A percentile compares a stretch with the other conserved stretches of the same genome.
phyloP scores from a whole-genome alignment of 2,329 filamentous ascomycete species.

The Monilinia vaccinii-corymbosi region DNA sequence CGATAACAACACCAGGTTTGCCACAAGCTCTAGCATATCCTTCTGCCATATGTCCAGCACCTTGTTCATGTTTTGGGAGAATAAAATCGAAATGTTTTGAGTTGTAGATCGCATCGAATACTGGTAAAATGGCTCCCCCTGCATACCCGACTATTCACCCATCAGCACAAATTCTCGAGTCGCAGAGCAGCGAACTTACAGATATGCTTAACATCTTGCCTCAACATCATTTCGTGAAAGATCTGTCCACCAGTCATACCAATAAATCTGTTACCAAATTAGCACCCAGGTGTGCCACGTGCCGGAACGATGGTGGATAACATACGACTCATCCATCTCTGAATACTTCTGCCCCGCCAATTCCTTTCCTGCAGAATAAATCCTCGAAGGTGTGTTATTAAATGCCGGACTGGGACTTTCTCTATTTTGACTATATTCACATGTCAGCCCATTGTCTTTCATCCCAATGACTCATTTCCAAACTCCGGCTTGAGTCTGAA shows the following conservation, averaged over 20 bases:
- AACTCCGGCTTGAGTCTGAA: not conserved
- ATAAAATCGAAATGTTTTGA: slow-evolving; percentile 95
- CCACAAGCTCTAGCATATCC: slow-evolving; percentile 91
- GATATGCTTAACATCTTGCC: slow-evolving; percentile 84
- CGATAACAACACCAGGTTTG: slow-evolving; percentile 89
- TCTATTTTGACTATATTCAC: slow-evolving; percentile 40
- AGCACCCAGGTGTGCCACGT: slow-evolving; percentile 5
- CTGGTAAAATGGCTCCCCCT: slow-evolving; percentile 90
- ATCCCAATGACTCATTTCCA: not conserved
- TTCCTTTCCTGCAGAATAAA: slow-evolving; percentile 41
- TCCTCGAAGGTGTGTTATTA: slow-evolving; percentile 37
- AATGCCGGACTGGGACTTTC: slow-evolving; percentile 55
- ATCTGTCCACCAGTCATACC: slow-evolving; percentile 94
- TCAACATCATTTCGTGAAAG: slow-evolving; percentile 98
- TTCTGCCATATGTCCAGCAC: slow-evolving; percentile 96
- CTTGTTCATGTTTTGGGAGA: slow-evolving; percentile 92
- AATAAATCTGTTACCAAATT: slow-evolving; percentile 55
- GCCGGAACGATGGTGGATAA: slow-evolving; percentile 20
- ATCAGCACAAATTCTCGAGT: slow-evolving; percentile 14
- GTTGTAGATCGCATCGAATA: slow-evolving; percentile 98
- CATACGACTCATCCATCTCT: slow-evolving; percentile 76
- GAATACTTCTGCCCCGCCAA: slow-evolving; percentile 41
- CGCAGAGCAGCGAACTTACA: slow-evolving; percentile 50
- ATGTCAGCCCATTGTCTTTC: not conserved
- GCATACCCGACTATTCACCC: slow-evolving; percentile 65